Base-by-base conservation (phyloP, 1,139 yeast genomes). In the Geotrichum citri-aurantii region DNA sequence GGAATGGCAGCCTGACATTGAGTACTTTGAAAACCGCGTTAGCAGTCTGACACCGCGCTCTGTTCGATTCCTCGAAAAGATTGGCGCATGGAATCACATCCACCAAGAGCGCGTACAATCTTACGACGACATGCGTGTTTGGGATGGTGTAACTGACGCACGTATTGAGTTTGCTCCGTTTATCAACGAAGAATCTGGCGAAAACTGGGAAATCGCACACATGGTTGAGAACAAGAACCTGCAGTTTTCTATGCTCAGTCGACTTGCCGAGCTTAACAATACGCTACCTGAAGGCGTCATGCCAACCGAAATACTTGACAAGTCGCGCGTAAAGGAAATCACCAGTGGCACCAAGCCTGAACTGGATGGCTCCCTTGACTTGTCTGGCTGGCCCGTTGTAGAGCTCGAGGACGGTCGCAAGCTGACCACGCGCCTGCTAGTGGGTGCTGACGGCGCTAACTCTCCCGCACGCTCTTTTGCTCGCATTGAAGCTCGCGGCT, bases 371-470 rank as follows among this genome's bases (percentile, higher is more conserved):
- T 52, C 33, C 11, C 33, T 68, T 3, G 73, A 77, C 48, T 64
- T 68, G 7, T 69, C 75, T 50, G 82, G 83, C 56, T 90, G 97
- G 96, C 98, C 98, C 0, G 71, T 84, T 6, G 84, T 93, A 2
- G 78, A 81, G 27, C 76, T 93, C 23, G 82, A 83, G 24, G 81
- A 82, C 62, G 97, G 97, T 1, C 80, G 81, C 17, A 65, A 70
- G 17, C 75, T 86, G 54, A 82, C 82, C 66, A 81, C 97, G 0
- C 77, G 97, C 61, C 77, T 93, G 26, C 77, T 93, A 44, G 83
- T 92, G 14, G 99, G 99, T 10, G 96, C 97, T 23, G 99, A 93
- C 71, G 99, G 99, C 0, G 90, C 85, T 70, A 90, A 92, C 72
- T 91, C 98, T 0, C 97, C 97, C 0, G 99, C 88, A 2, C 80